Percentiles rank a stretch among this genome's conserved stretches.
These are phyloP conservation scores for Pseudogymnoascus sp. DNA, from an alignment of 2,329 filamentous ascomycete genomes.

Conservation along the genomic window DNA sequence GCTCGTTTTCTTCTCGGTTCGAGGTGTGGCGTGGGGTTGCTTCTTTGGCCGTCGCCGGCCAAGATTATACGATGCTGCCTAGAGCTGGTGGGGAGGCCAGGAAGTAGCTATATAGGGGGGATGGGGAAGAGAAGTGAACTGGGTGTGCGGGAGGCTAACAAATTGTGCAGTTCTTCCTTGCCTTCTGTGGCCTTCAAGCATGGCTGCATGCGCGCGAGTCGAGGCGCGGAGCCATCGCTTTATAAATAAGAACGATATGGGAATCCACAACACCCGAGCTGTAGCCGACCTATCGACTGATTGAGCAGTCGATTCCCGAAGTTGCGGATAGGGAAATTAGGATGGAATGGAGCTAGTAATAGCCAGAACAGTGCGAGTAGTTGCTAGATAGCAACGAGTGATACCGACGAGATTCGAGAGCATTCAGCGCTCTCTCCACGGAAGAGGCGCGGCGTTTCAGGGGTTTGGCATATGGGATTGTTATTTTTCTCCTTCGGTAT, in stretches of 20 bases:
- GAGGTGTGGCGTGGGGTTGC: background rate
- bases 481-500: background rate
- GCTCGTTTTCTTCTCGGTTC: constrained; percentile 30
- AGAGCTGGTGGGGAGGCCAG: background rate
- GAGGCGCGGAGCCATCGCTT: constrained; percentile 72
- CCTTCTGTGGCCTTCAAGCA: constrained; percentile 87
- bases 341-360: background rate
- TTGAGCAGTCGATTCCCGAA: background rate
- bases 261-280: background rate
- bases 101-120: background rate
- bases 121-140: background rate
- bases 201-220: constrained; percentile 77
- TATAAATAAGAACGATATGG: constrained; percentile 36
- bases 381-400: background rate
- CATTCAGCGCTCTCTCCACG: background rate
- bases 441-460: background rate
- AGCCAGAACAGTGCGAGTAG: background rate
- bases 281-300: background rate
- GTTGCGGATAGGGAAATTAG: background rate
- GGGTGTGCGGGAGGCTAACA: background rate
- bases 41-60: background rate
- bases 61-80: background rate
- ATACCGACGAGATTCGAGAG: constrained; percentile 7
- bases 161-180: constrained; percentile 62
- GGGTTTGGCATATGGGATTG: constrained; percentile 4